Base-by-base conservation (phyloP, 148 eudicot genomes). In the Rhododendron henanense region DNA sequence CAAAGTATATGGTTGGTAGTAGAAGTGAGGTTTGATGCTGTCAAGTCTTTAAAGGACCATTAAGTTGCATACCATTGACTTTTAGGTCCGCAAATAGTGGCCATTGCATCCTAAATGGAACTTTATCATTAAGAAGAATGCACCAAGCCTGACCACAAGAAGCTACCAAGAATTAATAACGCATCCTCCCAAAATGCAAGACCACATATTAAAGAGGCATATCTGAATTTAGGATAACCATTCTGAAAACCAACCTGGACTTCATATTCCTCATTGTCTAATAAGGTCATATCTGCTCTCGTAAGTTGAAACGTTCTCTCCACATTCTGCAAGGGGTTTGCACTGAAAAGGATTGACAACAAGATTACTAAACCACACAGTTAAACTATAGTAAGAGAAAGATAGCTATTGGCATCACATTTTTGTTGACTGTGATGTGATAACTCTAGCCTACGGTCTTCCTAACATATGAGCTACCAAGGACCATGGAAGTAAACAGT, bases 101-200 rank as follows among this genome's bases (percentile, higher is more conserved):
- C 99, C 99, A 96, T 55, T 96, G 99, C 91, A 95, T 91, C 94
- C 99, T 94, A 91, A 92, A 96, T 78, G 92, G 93, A 85, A 96
- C 99, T 87, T 90, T 90, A 86, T 96, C 99, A 90, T 93, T 94
- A 69, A 96, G 89, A 85, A 95, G 98, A 89, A 96, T 92, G 88
- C 99, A 95, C 99, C 99, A 96, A 48, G 91, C 98, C 99, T 96
- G 89, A 83, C 61, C 85, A 86, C 10, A 86, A 41, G 79, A 84
- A n/a, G 47, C 67, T 6, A 79, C 2, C 59, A 47, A 79, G 37
- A 33, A 53, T 79, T 81, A 28, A 71, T 77, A n/a, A 31, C 18
- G 45, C 6, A 55, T 48, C 14, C 79, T 79, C 25, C 79, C 79
- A 77, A 63, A 73, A 81, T 59, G 79, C 35, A 28, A 50, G 37